Percentiles rank a stretch among this genome's conserved stretches.
Conservation (phyloP, 2,329 filamentous ascomycete genomes). For the Cryphonectria radicalis region DNA sequence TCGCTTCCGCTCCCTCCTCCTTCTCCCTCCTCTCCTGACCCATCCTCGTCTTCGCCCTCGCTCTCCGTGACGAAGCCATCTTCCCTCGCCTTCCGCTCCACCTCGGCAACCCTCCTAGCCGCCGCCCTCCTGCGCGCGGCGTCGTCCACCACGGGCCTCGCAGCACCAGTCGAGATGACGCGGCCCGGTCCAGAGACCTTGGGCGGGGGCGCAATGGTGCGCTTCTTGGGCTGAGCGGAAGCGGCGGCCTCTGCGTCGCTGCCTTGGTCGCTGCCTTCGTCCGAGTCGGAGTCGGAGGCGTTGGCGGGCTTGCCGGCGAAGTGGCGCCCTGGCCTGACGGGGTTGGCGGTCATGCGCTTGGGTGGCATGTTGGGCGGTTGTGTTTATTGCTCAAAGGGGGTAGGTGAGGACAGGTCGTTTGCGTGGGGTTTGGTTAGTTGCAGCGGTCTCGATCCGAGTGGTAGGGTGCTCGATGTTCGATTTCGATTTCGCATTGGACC, state of each 20-base stretch:
- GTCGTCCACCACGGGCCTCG: conserved; percentile 50
- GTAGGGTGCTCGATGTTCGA: not conserved
- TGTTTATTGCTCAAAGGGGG: not conserved
- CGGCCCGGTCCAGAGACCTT: conserved; percentile 61
- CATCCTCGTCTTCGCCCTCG: conserved; percentile 46
- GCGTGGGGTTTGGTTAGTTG: not conserved
- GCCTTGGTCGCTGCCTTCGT: conserved; percentile 51
- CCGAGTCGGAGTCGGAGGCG: conserved; percentile 53
- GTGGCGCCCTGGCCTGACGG: conserved; percentile 77
- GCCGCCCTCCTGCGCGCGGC: conserved; percentile 53
- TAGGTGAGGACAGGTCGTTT: not conserved
- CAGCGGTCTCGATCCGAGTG: not conserved
- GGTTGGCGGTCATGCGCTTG: conserved; percentile 94
- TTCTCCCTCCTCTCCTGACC: conserved; percentile 35
- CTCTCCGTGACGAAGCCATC: conserved; percentile 67
- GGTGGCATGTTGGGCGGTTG: conserved; percentile 57
- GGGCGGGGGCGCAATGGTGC: conserved; percentile 56
- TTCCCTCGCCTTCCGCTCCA: conserved; percentile 58
- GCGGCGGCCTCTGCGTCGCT: conserved; percentile 35
- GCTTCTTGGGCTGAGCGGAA: conserved; percentile 37
- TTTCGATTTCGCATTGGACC: not conserved
- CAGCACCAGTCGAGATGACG: conserved; percentile 55
- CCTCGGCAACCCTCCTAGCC: conserved; percentile 45
- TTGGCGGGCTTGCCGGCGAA: conserved; percentile 78
- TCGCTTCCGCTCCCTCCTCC: conserved; percentile 41